These are phyloP conservation scores for Cladosporium cucumerinum DNA, from an alignment of 2,329 filamentous ascomycete species.

Conservation along the genomic window DNA sequence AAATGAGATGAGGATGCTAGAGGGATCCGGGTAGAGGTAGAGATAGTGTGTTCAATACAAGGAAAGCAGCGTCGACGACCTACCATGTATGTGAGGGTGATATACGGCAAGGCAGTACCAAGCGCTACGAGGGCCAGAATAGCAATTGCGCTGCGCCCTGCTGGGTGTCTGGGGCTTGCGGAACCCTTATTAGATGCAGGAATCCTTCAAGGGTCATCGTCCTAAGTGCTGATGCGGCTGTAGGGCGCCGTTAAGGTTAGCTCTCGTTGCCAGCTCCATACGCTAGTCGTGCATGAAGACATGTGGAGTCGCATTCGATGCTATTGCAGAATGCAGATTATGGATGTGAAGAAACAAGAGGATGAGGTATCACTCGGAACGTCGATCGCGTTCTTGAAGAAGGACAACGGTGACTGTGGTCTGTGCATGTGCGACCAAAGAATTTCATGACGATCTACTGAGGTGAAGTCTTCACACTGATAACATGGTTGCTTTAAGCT, in stretches of 20 bases:
- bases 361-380: neutral
- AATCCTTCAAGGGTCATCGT: conserved; percentile 6
- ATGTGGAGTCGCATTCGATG: neutral
- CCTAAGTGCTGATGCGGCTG: conserved; percentile 5
- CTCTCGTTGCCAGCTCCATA: neutral
- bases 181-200: neutral
- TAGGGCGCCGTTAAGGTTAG: neutral
- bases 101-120: neutral
- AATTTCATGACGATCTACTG: neutral
- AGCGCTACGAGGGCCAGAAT: neutral
- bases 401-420: neutral
- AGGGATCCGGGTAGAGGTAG: neutral
- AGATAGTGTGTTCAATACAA: neutral
- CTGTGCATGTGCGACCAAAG: neutral
- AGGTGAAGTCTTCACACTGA: neutral
- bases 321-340: neutral
- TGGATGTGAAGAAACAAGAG: neutral
- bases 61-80: neutral
- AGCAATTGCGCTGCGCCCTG: conserved; percentile 5
- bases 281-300: neutral
- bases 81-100: neutral
- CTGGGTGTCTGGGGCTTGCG: conserved; percentile 8
- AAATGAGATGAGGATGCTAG: neutral
- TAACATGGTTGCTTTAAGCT: neutral
- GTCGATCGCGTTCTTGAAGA: neutral